Evolutionary conservation across 2,329 filamentous ascomycete genomes (phyloP), one percentile per base, ranked within the genome.

Genomic region (Fusarium nematophilum): DNA sequence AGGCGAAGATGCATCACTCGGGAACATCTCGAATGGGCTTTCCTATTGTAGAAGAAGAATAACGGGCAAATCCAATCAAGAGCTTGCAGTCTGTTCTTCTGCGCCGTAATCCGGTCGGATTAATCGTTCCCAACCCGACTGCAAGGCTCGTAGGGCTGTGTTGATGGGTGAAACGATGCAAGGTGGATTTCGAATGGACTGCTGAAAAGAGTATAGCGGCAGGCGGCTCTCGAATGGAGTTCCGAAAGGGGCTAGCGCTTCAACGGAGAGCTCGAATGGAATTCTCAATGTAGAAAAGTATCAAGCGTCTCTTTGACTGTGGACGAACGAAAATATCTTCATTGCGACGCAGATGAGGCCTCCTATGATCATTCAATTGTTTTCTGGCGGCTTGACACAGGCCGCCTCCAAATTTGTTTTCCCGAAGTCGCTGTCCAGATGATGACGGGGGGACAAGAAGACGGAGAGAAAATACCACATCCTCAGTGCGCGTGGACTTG

Each of bases 101-200:
- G 10, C 21, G 34, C 14, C 13, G 26, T 9, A 23, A 47, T 21
- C 13, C 39, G 51, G 64, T 45, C 38, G 15, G 38, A 52, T 53
- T 54, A 23, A 48, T 31, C 38, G 29, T 43, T 27, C 17, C 23
- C 14, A 34, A 36, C 53, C 39, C 43, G 26, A 25, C 33, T 52
- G n/a, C 33, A 21, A 66, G 38, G 17, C 43, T 45, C 47, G 15
- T 56, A 65, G 47, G 65, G 63, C 65, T 57, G 62, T 67, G 59
- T 42, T 40, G 5, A 17, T 10, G 4, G 23, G 17, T 42, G 26
- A 38, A 29, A 18, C 30, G 33, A 44, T 17, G n/a, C 14, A 9
- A 21, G 26, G 29, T 39, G 27, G 45, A 40, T 13, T 56, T 72
- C 66, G 70, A 71, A 70, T 70, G 50, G 27, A 10, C 34, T 53